Evolutionary conservation across 139 green algal genomes (phyloP), one percentile per base, ranked within the genome.

Genomic region (Chlamydomonas eustigma): DNA sequence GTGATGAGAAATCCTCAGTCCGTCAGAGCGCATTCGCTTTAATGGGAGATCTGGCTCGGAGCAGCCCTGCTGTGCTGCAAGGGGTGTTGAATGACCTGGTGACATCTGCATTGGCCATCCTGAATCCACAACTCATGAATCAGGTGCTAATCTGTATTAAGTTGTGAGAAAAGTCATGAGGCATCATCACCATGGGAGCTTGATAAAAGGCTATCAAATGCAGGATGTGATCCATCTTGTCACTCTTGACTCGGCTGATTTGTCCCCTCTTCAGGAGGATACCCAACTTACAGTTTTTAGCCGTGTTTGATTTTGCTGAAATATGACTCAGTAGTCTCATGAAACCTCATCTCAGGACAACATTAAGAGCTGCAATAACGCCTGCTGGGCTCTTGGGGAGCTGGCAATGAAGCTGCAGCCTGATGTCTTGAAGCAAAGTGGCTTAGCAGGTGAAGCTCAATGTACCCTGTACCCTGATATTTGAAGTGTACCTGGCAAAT

Each of bases 1-100:
- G 76, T 1, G 70, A 83, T 39, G 33, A 80, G 0, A 39, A 58
- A 0, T 33, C 70, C 71, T 44, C 96, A 31, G 80, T 98, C 4
- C 81, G 92, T 51, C 95, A 99, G 77, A 93, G 86, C 66, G 90
- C 90, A 1, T 97, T 99, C 81, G 95, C 93, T 30, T 84, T 99
- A 18, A 76, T 98, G 36, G 95, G 95, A 1, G 95, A 99, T 78
- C 76, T 99, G 65, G 83, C 91, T 38, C 90, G 88, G 71, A 78
- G 77, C 2, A 91, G 83, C 72, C 73, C 78, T 3, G 76, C 77
- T 35, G 83, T 93, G 50, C 37, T 95, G 73, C 65, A 71, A 34
- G 84, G 90, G 2, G 71, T 72, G 31, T 12, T 80, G 39, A 36
- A 52, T 4, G 39, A 87, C 28, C 82, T 93, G 30, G 51, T 90